Evolutionary conservation across 2,329 filamentous ascomycete genomes (phyloP).

Genomic region (Lachnellula cervina): DNA sequence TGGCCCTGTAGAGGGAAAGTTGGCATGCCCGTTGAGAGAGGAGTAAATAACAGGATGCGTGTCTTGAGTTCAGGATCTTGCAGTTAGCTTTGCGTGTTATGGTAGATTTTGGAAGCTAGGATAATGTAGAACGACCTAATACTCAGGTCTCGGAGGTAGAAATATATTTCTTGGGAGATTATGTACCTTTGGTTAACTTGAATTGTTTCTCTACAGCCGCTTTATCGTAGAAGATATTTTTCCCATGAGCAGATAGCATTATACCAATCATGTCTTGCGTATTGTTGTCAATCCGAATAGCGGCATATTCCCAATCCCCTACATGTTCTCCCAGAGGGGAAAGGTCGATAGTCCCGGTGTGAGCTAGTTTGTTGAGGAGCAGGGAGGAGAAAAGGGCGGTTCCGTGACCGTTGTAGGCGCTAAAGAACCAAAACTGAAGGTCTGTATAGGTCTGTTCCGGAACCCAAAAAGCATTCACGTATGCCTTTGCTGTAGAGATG

Average conservation of each 20-base stretch:
- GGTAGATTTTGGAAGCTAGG: too few relatives aligned
- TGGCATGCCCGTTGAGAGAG: constrained; percentile 21
- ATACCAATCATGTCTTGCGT: constrained; percentile 19
- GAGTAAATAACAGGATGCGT: constrained; percentile 20
- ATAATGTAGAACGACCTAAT: too few relatives aligned
- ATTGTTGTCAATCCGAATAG: constrained; percentile 18
- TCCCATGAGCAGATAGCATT: constrained; percentile 17
- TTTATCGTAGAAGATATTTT: constrained; percentile 16
- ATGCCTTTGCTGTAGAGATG: constrained; percentile 17
- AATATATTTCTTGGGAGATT: too few relatives aligned
- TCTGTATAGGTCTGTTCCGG: constrained; percentile 16
- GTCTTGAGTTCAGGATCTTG: too few relatives aligned
- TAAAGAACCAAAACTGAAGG: constrained; percentile 23
- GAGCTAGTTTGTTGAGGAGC: constrained; percentile 9
- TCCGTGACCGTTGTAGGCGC: constrained; percentile 19
- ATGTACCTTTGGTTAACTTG: constrained; percentile 10
- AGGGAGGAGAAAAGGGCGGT: constrained; percentile 15
- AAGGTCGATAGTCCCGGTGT: constrained; percentile 15
- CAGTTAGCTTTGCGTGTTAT: too few relatives aligned
- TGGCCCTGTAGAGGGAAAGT: constrained; percentile 14
- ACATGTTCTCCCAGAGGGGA: constrained; percentile 21
- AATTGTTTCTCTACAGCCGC: constrained; percentile 8
- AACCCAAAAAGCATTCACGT: constrained; percentile 20
- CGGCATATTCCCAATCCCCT: constrained; percentile 21
- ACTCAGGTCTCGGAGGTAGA: too few relatives aligned